phyloP scores from a whole-genome alignment of 768 basidiomycete genomes.

The Collybiopsis confluens region DNA sequence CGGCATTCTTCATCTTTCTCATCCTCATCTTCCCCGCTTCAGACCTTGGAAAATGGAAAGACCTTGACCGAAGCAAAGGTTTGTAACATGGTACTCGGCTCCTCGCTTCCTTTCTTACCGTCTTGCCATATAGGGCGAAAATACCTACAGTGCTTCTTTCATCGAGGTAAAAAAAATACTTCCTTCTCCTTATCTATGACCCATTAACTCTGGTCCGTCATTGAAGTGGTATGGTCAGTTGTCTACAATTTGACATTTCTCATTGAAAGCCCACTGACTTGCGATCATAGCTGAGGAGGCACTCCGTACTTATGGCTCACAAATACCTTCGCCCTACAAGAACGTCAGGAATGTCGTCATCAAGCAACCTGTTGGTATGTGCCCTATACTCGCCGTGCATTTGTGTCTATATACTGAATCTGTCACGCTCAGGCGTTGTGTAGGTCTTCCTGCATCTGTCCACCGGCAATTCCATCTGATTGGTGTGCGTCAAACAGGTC shows the following conservation, averaged over 20 bases:
- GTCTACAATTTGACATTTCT: neutral
- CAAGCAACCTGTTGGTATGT: slow-evolving; percentile 85
- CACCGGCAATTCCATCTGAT: too few species aligned
- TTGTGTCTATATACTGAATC: neutral
- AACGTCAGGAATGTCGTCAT: slow-evolving; percentile 81
- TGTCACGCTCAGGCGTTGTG: slow-evolving; percentile 31
- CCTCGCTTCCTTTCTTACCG: neutral
- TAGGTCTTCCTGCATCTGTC: slow-evolving; percentile 17
- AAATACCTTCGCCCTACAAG: slow-evolving; percentile 72
- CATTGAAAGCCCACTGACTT: slow-evolving; percentile 10
- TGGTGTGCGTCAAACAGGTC: slow-evolving; percentile 41
- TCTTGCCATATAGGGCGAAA: slow-evolving; percentile 61
- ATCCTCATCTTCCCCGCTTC: slow-evolving; percentile 13
- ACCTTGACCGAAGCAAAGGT: slow-evolving; percentile 81
- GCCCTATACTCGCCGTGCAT: neutral
- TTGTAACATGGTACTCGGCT: neutral
- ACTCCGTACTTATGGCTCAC: slow-evolving; percentile 87
- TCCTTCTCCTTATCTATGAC: neutral
- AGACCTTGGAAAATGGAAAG: slow-evolving; percentile 98
- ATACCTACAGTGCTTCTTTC: slow-evolving; percentile 80
- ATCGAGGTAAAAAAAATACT: slow-evolving; percentile 53
- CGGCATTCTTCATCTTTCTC: slow-evolving; percentile 9
- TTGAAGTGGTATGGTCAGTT: slow-evolving; percentile 75
- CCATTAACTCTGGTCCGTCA: neutral
- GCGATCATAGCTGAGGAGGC: slow-evolving; percentile 78